phyloP scores from a whole-genome alignment of 2,329 filamentous ascomycete species.

The Epichloe aotearoae region DNA sequence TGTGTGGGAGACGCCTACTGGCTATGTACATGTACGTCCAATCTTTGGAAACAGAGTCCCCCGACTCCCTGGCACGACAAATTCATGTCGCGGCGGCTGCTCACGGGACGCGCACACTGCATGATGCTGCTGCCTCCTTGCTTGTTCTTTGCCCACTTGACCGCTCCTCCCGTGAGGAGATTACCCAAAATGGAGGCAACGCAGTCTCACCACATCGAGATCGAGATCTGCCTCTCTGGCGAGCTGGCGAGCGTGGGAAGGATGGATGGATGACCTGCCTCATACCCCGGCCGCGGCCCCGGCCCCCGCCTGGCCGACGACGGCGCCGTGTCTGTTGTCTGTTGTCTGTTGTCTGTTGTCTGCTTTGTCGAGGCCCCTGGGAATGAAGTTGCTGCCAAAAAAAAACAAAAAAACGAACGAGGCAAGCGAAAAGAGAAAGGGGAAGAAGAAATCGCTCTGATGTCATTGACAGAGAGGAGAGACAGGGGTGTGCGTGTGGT shows the following conservation, averaged over 20 bases:
- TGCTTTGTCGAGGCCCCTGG: background rate
- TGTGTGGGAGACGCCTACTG: too few relatives aligned
- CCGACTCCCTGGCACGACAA: too few relatives aligned
- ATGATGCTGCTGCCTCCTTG: too few relatives aligned
- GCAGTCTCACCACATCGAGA: slow-evolving; percentile 3
- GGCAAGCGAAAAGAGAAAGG: background rate
- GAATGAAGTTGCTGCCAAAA: background rate
- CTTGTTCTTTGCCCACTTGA: background rate
- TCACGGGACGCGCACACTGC: too few relatives aligned
- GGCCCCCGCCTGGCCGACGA: background rate
- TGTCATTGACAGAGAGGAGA: background rate
- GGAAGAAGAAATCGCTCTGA: background rate
- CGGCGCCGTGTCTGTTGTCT: too few relatives aligned
- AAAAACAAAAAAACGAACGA: background rate
- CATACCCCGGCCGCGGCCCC: background rate
- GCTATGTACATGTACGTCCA: too few relatives aligned
- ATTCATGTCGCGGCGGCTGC: too few relatives aligned
- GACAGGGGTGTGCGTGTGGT: background rate
- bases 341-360: background rate
- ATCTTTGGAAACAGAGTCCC: too few relatives aligned
- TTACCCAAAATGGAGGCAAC: background rate
- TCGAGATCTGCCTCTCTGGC: background rate
- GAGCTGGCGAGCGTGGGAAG: background rate
- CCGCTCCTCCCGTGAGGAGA: background rate
- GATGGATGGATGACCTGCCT: background rate